phyloP scores from a whole-genome alignment of 257 asterid genomes.

The Forsythia viridissima region DNA sequence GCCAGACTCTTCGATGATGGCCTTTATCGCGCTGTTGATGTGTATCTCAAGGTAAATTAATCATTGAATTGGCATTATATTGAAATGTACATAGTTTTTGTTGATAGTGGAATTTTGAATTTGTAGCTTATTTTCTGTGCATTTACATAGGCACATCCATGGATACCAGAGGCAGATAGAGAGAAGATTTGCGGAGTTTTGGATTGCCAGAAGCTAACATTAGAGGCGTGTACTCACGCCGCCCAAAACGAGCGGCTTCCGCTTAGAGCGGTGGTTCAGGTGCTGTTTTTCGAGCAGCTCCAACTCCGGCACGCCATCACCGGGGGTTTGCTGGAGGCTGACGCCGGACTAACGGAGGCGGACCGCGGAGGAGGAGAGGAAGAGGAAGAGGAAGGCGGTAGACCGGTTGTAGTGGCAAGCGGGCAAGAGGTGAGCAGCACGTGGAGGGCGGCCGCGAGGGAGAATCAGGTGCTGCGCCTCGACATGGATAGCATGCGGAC shows the following conservation, averaged over 20 bases:
- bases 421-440: constrained; percentile 42
- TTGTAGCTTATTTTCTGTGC: not conserved
- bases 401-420: constrained; percentile 27
- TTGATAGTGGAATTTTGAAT: not conserved
- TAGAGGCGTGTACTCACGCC: constrained; percentile 97
- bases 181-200: constrained; percentile 77
- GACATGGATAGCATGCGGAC: constrained; percentile 88
- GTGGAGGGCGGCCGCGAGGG: constrained; percentile 81
- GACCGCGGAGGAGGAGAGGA: constrained; percentile 33
- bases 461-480: constrained; percentile 75
- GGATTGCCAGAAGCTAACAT: constrained; percentile 90
- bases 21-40: constrained; percentile 96
- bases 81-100: not conserved
- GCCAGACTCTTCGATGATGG: constrained; percentile 94
- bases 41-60: constrained; percentile 74
- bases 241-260: constrained; percentile 98
- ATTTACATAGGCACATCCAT: constrained; percentile 71
- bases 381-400: constrained; percentile 19
- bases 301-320: constrained; percentile 97
- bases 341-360: constrained; percentile 35
- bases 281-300: constrained; percentile 92
- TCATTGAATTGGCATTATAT: not conserved
- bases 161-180: constrained; percentile 78
- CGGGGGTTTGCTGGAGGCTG: constrained; percentile 62
- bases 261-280: constrained; percentile 90